Evolutionary conservation across 202 grass and related monocot species (phyloP), one percentile per base, ranked within the genome.

Genomic region (Musa balbisiana): DNA sequence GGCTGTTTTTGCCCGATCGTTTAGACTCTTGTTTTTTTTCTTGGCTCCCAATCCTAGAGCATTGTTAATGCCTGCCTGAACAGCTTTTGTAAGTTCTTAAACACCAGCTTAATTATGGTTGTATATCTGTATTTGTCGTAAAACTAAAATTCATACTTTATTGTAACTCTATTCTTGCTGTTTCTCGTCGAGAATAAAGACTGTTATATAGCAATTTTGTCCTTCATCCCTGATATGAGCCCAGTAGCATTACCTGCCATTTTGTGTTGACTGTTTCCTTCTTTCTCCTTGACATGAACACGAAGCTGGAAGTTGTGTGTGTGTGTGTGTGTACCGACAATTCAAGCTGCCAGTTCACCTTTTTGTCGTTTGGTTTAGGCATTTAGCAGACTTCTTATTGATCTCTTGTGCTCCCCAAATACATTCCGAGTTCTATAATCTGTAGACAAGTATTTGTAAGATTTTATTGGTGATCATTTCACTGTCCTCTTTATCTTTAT

Each of bases 1-100:
- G 75, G 55, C 24, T 20, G 62, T 77, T 87, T 78, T 79, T 77
- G 49, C 17, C 15, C 6, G 51, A 54, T 15, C 11, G 51, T 53
- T 53, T 55, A 73, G 60, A 15, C 49, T 64, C 6, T 19, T 9
- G 10, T 51, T 17, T 53, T 26, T 64, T 77, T 24, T 24, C 55
- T 59, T 29, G 15, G 49, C 49, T 52, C 26, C 26, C 24, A 49
- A 75, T 29, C 62, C n/a, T 65, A 51, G 49, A 51, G 68, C 11
- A 11, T 19, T 43, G 2, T 33, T 12, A 59, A 49, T 75, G 16
- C 55, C 16, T 75, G 16, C 55, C 16, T 53, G 25, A 29, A 59
- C 16, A 26, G 19, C 16, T 21, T 49, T 56, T 60, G 53, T 75
- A 75, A 49, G 26, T 59, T 60, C 1, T 10, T n/a, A 17, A 60